A percentile compares a stretch with the other conserved stretches of the same genome.
Evolutionary conservation across 768 basidiomycete genomes (phyloP).

Genomic region (Coprinellus micaceus): DNA sequence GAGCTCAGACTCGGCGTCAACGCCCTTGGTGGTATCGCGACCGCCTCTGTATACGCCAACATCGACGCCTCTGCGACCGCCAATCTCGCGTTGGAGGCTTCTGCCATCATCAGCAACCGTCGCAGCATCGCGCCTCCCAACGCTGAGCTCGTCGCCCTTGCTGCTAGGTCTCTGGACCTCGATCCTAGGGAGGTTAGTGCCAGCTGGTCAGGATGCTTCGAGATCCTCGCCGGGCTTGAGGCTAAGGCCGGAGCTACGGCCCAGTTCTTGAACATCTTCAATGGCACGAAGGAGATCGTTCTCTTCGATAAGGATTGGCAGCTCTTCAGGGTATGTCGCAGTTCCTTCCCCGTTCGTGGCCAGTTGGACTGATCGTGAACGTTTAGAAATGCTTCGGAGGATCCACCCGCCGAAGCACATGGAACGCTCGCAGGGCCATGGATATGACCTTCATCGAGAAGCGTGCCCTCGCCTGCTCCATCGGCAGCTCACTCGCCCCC

Average conservation of each 20-base stretch:
- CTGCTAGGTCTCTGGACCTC: neutral
- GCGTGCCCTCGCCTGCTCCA: neutral
- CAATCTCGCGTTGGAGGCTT: constrained; percentile 21
- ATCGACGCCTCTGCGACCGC: constrained; percentile 34
- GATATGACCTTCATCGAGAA: neutral
- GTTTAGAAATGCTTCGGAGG: constrained; percentile 24
- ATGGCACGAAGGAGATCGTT: constrained; percentile 17
- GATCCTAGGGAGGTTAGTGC: constrained; percentile 3
- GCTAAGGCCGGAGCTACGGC: constrained; percentile 31
- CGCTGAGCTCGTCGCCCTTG: neutral
- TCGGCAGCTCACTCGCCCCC: neutral
- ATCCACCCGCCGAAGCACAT: constrained; percentile 2
- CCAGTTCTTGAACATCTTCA: constrained; percentile 29
- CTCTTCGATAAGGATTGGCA: constrained; percentile 31
- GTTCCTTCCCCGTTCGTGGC: neutral
- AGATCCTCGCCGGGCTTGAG: constrained; percentile 27
- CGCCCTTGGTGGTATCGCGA: constrained; percentile 32
- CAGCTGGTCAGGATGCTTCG: constrained; percentile 32
- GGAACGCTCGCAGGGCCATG: neutral
- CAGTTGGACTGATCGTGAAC: neutral
- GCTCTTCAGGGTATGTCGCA: constrained; percentile 28
- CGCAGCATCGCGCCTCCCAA: neutral
- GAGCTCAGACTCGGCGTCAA: constrained; percentile 40
- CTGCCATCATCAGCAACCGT: neutral
- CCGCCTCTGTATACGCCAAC: constrained; percentile 37